Percentiles rank a stretch among this genome's conserved stretches.
Conservation (phyloP, 768 basidiomycete species). For the Gymnopilus junonius region DNA sequence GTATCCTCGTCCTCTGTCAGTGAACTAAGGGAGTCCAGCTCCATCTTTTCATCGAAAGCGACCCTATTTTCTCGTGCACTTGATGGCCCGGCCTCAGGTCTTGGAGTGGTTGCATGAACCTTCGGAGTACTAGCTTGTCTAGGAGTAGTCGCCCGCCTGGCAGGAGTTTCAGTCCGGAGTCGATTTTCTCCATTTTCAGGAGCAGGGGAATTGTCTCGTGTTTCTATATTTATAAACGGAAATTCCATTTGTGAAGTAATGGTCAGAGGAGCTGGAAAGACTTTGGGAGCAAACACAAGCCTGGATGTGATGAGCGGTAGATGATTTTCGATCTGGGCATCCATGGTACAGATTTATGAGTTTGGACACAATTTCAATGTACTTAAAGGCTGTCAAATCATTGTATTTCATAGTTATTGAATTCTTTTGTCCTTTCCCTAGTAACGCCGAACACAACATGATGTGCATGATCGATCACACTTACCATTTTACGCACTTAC, state of each 20-base stretch:
- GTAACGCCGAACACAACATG: neutral
- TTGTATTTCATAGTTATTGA: neutral
- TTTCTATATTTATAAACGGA: neutral
- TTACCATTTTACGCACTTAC: too few relatives aligned
- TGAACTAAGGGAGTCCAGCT: neutral
- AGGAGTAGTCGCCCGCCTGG: neutral
- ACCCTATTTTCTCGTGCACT: neutral
- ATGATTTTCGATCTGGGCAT: slow-evolving; percentile 8
- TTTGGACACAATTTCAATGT: neutral
- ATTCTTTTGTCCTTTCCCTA: neutral
- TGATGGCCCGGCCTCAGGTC: neutral
- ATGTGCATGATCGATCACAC: neutral
- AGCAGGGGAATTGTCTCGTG: neutral
- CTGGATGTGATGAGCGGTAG: slow-evolving; percentile 3
- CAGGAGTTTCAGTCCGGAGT: neutral
- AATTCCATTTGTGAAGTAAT: neutral
- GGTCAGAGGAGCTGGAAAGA: neutral
- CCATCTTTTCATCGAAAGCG: neutral
- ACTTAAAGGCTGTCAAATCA: neutral
- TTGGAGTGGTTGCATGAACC: neutral
- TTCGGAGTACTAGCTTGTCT: neutral
- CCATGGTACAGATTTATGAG: slow-evolving; percentile 1
- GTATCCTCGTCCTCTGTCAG: neutral
- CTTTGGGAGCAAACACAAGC: slow-evolving; percentile 1
- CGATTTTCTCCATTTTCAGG: neutral